These are phyloP conservation scores for Plasmodium gallinaceum DNA, from an alignment of 169 alveolate species.

Conservation along the genomic window DNA sequence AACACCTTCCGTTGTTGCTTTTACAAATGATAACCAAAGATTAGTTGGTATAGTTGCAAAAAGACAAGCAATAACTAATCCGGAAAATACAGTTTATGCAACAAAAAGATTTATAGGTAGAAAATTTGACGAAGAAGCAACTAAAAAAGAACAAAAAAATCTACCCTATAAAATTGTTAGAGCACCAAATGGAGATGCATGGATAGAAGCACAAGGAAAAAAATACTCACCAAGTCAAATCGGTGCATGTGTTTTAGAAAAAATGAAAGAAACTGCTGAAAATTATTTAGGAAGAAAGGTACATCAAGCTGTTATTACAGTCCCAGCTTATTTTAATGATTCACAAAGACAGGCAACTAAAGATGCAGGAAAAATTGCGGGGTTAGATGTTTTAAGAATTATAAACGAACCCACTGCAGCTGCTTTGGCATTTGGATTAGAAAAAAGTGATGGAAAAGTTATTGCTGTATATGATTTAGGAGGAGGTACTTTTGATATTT, in stretches of 20 bases:
- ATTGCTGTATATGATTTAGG: slow-evolving; percentile 95
- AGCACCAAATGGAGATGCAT: slow-evolving; percentile 98
- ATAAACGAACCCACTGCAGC: slow-evolving; percentile 99
- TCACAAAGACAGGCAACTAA: slow-evolving; percentile 98
- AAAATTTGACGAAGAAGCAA: slow-evolving; percentile 96
- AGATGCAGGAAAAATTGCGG: slow-evolving; percentile 98
- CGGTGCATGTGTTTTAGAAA: slow-evolving; percentile 96
- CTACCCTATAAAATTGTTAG: slow-evolving; percentile 97
- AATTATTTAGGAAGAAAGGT: slow-evolving; percentile 95
- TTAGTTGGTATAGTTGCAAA: slow-evolving; percentile 97
- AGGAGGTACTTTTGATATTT: slow-evolving; percentile 99
- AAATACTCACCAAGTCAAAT: slow-evolving; percentile 97
- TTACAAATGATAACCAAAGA: slow-evolving; percentile 97
- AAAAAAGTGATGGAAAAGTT: slow-evolving; percentile 95
- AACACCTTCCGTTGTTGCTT: slow-evolving; percentile 99
- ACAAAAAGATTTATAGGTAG: slow-evolving; percentile 98
- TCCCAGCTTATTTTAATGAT: slow-evolving; percentile 97
- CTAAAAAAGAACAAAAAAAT: slow-evolving; percentile 96
- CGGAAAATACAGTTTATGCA: slow-evolving; percentile 96
- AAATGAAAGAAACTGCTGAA: slow-evolving; percentile 98
- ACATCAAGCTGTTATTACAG: slow-evolving; percentile 97
- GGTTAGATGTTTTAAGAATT: slow-evolving; percentile 95
- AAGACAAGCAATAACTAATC: slow-evolving; percentile 97
- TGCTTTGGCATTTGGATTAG: slow-evolving; percentile 99
- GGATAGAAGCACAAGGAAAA: slow-evolving; percentile 97